These are phyloP conservation scores for Vigna hirtella DNA, from an alignment of 306 rosid genomes.

Conservation along the genomic window DNA sequence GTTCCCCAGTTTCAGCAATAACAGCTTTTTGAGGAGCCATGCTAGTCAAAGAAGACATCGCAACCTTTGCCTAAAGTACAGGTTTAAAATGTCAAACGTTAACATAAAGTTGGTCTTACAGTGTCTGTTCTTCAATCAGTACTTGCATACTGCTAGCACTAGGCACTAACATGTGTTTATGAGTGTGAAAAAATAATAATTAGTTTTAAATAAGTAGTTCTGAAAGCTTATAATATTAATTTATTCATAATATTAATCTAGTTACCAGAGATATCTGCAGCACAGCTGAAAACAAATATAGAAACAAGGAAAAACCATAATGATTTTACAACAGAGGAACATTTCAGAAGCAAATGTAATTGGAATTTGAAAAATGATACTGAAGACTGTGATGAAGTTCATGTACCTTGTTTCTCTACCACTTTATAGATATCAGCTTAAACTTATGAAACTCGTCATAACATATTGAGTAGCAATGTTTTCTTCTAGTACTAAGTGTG, in stretches of 20 bases:
- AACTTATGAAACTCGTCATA: neutral
- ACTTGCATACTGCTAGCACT: neutral
- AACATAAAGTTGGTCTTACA: neutral
- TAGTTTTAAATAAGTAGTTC: neutral
- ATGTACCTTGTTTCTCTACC: neutral
- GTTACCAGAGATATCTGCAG: too few relatives aligned
- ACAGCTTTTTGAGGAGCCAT: conserved; percentile 83
- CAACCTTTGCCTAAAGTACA: conserved; percentile 68
- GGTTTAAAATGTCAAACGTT: conserved; percentile 13
- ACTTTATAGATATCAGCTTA: neutral
- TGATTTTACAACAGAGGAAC: too few relatives aligned
- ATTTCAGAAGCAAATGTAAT: too few relatives aligned
- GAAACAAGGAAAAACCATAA: too few relatives aligned
- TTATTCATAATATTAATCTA: too few relatives aligned
- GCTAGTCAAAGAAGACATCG: conserved; percentile 73
- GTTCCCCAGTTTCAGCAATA: conserved; percentile 74
- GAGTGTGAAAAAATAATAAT: conserved; percentile 6
- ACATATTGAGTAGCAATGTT: neutral
- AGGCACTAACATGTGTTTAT: neutral
- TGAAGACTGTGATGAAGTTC: too few relatives aligned
- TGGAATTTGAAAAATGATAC: too few relatives aligned
- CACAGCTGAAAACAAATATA: too few relatives aligned
- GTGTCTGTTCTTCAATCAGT: neutral
- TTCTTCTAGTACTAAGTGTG: neutral
- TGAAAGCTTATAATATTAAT: too few relatives aligned